Evolutionary conservation across 345 rosid genomes (phyloP), one percentile per base, ranked within the genome.

Genomic region (Kernera saxatilis): DNA sequence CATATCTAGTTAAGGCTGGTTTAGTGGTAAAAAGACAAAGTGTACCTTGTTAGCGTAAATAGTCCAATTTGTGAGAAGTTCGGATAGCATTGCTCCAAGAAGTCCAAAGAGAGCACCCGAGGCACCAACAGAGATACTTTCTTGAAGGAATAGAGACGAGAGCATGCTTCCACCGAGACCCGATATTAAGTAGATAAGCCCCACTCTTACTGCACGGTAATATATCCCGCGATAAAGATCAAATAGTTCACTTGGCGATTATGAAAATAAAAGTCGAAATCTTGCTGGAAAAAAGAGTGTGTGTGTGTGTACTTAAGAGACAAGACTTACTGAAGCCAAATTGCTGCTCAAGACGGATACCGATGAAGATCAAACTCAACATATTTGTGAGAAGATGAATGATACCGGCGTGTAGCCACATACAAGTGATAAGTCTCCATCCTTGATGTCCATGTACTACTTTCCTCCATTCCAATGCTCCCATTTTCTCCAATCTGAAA

Each of bases 71-170:
- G 96, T 92, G 51, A 89, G 86, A 59, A 95, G 96, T 82, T 95
- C 99, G 0, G 99, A 88, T 55, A 92, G 70, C 97, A 90, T 92
- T 12, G 99, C 98, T 14, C 94, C 94, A 51, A 95, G 89, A 78
- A 95, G 98, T 67, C 99, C 99, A 23, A 95, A 95, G 68, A 95
- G 85, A 67, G 99, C 99, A 71, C 99, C 98, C 6, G 99, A 94
- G 26, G 99, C 99, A 80, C 99, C 99, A 22, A 95, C 99, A 41
- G 98, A 90, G 63, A 90, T 92, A 62, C 80, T 88, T 13, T n/a
- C 49, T 72, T 71, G 86, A 52, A 79, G 82, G 75, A 93, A 93
- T 18, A 93, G 84, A 7, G 91, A 73, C 1, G 98, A 89, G 36
- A 91, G 75, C 40, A 94, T 44, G 78, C 99, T 84, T 45, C 97